Base-by-base conservation (phyloP, 805 yeast genomes). In the Clavispora vitiphila region DNA sequence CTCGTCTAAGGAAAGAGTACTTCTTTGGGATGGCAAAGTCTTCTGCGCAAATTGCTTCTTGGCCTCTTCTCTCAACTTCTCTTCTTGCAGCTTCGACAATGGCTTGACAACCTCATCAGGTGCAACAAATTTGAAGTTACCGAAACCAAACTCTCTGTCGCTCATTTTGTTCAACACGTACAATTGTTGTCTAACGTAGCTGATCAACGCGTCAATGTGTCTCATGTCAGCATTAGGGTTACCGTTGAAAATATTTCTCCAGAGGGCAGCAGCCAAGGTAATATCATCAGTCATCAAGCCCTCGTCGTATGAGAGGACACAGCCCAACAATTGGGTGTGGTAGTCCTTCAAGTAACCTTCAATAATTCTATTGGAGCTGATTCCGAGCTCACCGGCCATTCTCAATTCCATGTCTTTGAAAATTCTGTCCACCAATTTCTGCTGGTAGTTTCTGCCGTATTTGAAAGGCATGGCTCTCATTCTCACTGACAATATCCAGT, bases 391-490 rank as follows among this genome's bases (percentile, higher is more conserved):
- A 50, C 84, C 86, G 43, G 83, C 78, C 63, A 93, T 72, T 58
- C 95, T 80, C 56, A 78, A 69, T 61, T 93, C 98, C 65, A 93
- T 84, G 60, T 93, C 98, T 48, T 80, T 78, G 69, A 93, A 93
- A 35, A 87, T 79, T 50, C 95, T 75, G 61, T 95, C 96, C 23
- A 90, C 86, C 29, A 93, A 65, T 58, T 88, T 88, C 64, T 90
- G 96, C 63, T 93, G 96, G 64, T 90, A 93, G 58, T 83, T 84
- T 53, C 78, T 78, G 31, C 96, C 95, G 58, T 86, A 81, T 55
- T 87, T 83, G 60, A 83, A 83, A 0, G 98, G 98, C 84, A 93
- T 75, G 8, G 95, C 95, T 62, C 99, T 80, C 96, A 93, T 90
- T 59, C 99, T 81, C 14, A 86, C 96, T 50, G 84, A 83, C 35